Percentiles rank a stretch among this genome's conserved stretches.
Conservation (phyloP, 345 rosid genomes). For the Eucalyptus curtisii region DNA sequence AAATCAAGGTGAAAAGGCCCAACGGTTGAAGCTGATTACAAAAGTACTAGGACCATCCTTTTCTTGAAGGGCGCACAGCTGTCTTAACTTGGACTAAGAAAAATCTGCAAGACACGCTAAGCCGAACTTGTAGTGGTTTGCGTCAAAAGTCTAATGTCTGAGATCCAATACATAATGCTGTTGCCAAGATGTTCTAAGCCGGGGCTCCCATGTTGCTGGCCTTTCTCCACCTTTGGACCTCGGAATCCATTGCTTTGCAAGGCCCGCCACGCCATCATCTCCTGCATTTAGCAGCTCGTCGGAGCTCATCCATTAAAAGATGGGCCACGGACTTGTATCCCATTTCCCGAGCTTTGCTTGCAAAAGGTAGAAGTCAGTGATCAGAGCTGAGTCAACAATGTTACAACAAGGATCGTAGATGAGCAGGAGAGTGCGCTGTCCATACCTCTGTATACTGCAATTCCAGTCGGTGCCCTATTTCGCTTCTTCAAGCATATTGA, state of each 20-base stretch:
- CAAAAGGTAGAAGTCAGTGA: not conserved
- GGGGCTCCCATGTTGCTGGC: not conserved
- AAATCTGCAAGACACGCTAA: not conserved
- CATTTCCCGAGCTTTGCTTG: conserved; percentile 11
- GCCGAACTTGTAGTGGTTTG: not conserved
- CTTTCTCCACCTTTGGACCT: not conserved
- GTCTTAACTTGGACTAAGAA: not conserved
- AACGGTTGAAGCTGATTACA: not conserved
- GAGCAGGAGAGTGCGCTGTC: not conserved
- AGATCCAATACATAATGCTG: not conserved
- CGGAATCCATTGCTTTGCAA: not conserved
- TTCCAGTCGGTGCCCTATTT: conserved; percentile 16
- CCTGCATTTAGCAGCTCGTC: not conserved
- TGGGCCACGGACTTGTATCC: conserved; percentile 33
- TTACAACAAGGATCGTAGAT: not conserved
- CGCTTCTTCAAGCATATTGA: conserved; percentile 23
- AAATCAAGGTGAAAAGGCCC: not conserved
- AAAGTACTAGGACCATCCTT: not conserved
- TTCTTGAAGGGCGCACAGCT: not conserved
- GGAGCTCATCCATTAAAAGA: conserved; percentile 25
- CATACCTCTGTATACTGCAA: conserved; percentile 15
- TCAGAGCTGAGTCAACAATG: not conserved
- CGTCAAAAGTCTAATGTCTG: not conserved
- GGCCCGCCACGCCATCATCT: not conserved
- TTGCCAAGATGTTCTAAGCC: not conserved